These are phyloP conservation scores for Populus simonii DNA, from an alignment of 345 rosid genomes.

Conservation along the genomic window DNA sequence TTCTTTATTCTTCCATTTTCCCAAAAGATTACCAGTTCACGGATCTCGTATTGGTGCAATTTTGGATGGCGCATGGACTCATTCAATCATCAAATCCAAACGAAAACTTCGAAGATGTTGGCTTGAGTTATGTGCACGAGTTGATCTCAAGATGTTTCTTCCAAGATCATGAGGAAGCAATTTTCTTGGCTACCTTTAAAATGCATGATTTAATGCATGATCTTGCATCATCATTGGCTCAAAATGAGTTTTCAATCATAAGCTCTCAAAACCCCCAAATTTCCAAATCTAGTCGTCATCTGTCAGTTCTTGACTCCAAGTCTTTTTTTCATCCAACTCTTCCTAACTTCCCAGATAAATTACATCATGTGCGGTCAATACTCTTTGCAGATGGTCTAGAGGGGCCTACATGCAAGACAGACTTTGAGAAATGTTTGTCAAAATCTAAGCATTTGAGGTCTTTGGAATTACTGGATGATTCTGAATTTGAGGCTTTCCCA, in stretches of 20 bases:
- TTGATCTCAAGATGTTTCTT: slow-evolving; percentile 28
- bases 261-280: background rate
- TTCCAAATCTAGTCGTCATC: slow-evolving; percentile 4
- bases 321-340: background rate
- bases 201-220: slow-evolving; percentile 41
- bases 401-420: slow-evolving; percentile 14
- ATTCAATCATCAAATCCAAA: background rate
- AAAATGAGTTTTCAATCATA: slow-evolving; percentile 10
- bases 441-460: background rate
- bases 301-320: background rate
- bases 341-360: background rate
- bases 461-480: background rate
- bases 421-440: background rate
- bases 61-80: slow-evolving; percentile 29
- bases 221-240: slow-evolving; percentile 19
- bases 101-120: slow-evolving; percentile 14
- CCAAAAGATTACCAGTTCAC: slow-evolving; percentile 6
- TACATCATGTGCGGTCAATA: slow-evolving; percentile 9
- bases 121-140: background rate
- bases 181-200: background rate
- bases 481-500: background rate
- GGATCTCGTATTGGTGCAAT: background rate
- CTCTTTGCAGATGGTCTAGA: slow-evolving; percentile 2
- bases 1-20: slow-evolving; percentile 20
- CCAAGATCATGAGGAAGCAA: slow-evolving; percentile 1